phyloP scores from a whole-genome alignment of 306 rosid species.

The Potentilla sterilis region DNA sequence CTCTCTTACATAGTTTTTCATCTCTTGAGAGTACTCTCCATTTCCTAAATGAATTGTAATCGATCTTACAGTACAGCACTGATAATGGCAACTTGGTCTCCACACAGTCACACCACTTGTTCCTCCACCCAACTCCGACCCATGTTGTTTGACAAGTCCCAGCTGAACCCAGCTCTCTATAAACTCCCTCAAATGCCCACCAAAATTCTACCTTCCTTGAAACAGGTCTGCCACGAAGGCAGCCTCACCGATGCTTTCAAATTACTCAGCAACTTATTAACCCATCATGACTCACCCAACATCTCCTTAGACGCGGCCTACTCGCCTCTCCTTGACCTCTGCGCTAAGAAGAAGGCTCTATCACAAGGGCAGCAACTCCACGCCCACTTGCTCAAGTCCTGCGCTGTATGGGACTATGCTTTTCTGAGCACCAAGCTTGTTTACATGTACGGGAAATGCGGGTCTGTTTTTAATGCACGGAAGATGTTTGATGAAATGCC shows the following conservation, averaged over 20 bases:
- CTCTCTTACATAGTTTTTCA: too few relatives aligned
- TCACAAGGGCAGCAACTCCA: conserved; percentile 62
- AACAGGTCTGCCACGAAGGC: conserved; percentile 25
- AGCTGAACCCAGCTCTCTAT: conserved; percentile 6
- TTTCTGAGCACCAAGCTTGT: conserved; percentile 60
- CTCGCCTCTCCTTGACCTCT: conserved; percentile 59
- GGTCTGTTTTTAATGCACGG: conserved; percentile 40
- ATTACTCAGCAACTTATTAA: conserved; percentile 29
- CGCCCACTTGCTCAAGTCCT: conserved; percentile 48
- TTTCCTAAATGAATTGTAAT: background rate
- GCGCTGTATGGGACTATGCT: conserved; percentile 26
- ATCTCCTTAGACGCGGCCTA: conserved; percentile 40
- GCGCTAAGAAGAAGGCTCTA: conserved; percentile 45
- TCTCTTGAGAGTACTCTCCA: background rate
- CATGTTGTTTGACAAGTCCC: conserved; percentile 15
- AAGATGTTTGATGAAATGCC: conserved; percentile 58
- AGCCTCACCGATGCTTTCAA: conserved; percentile 42
- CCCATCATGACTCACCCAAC: conserved; percentile 10
- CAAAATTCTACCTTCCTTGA: conserved; percentile 12
- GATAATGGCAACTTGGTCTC: conserved; percentile 34
- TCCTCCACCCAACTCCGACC: conserved; percentile 8
- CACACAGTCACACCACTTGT: conserved; percentile 19
- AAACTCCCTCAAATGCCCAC: conserved; percentile 29
- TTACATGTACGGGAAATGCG: conserved; percentile 61
- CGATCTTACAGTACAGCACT: background rate